Percentiles rank a stretch among this genome's conserved stretches.
Evolutionary conservation across 2,329 filamentous ascomycete species (phyloP).

Genomic region (Fusarium sp.): DNA sequence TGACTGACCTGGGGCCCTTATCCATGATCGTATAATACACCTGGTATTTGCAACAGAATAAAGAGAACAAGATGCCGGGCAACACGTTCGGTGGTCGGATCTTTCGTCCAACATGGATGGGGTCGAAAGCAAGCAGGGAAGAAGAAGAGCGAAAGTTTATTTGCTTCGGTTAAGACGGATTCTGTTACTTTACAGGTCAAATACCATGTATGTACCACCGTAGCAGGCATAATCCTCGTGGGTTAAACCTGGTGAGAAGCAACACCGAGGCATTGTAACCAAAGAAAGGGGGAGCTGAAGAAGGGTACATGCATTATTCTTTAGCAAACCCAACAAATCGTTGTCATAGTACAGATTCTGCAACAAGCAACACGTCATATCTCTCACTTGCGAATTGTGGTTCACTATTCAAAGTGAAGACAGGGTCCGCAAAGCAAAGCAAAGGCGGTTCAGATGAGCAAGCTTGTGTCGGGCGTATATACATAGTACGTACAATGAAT

Average conservation of each 20-base stretch:
- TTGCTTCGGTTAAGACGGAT: neutral
- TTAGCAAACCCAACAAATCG: neutral
- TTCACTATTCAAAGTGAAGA: neutral
- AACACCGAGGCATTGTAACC: neutral
- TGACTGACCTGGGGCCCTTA: too few species aligned
- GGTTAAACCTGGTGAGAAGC: neutral
- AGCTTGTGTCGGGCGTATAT: too few species aligned
- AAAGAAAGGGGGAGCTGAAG: neutral
- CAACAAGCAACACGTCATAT: neutral
- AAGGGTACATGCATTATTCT: neutral
- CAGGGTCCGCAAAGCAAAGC: too few species aligned
- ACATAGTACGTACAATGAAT: too few species aligned
- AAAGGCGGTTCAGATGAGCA: too few species aligned
- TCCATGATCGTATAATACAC: constrained; percentile 10
- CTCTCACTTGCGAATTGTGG: neutral
- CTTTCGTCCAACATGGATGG: neutral
- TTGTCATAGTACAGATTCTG: neutral
- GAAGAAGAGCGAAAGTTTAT: neutral
- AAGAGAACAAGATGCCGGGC: neutral
- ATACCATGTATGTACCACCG: too few species aligned
- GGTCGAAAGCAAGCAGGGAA: neutral
- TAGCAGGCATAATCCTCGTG: neutral
- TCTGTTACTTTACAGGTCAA: neutral
- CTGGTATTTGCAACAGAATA: neutral
- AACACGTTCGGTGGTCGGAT: neutral